These are phyloP conservation scores for Solanum hybrid DNA, from an alignment of 305 asterid species.

Conservation along the genomic window DNA sequence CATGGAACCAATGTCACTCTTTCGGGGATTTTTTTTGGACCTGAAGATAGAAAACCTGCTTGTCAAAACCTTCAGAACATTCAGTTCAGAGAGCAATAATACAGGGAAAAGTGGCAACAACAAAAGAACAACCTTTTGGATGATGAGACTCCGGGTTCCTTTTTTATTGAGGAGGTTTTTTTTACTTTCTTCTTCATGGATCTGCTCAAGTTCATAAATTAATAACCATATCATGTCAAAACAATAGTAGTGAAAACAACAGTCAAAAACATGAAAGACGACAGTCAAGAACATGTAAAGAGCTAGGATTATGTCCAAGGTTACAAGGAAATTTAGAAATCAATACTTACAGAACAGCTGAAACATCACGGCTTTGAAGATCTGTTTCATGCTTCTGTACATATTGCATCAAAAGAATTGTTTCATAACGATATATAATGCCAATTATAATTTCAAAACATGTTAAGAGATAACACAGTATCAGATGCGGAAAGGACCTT, in stretches of 20 bases:
- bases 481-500: neutral
- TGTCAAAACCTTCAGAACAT: neutral
- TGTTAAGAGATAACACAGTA: neutral
- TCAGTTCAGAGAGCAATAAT: neutral
- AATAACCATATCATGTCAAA: neutral
- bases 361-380: constrained; percentile 3
- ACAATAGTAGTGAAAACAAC: neutral
- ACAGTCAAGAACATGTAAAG: neutral
- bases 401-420: constrained; percentile 1
- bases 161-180: constrained; percentile 13
- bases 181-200: constrained; percentile 20
- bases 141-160: constrained; percentile 13
- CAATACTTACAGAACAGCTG: constrained; percentile 17
- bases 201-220: constrained; percentile 26
- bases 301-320: neutral
- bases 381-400: constrained; percentile 10
- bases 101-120: neutral
- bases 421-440: neutral
- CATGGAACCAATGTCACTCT: neutral
- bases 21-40: neutral
- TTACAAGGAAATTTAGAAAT: neutral
- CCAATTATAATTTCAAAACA: neutral
- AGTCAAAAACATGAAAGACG: too few species aligned
- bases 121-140: constrained; percentile 32
- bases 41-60: neutral